Evolutionary conservation across 805 yeast genomes (phyloP), one percentile per base, ranked within the genome.

Genomic region (Blastobotrys robertii): DNA sequence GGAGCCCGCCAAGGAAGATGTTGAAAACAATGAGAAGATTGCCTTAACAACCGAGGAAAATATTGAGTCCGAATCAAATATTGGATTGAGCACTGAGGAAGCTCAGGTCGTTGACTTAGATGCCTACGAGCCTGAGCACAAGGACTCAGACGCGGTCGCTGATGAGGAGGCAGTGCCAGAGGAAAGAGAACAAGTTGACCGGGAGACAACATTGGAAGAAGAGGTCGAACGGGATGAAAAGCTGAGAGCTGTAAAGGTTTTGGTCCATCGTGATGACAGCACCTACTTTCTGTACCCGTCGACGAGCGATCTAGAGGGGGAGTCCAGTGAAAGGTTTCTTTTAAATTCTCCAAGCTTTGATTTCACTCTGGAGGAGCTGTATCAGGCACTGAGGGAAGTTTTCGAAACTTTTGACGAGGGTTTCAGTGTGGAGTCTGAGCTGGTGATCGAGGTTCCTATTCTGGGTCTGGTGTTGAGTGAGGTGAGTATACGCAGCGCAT

Each of bases 381-480:
- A 50, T 34, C 39, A 10, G 8, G 14, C 31, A 4, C 22, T 44
- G 6, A 42, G 54, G 8, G 39, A 45, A n/a, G 44, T 39, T 11
- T 44, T 48, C 8, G 44, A 41, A 14, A 29, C 42, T 5, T 35
- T 41, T 22, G 43, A 42, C 5, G 41, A 28, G 10, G 35, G 39
- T 4, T 43, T 41, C 36, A 34, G 37, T 30, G 25, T 42, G 33
- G 52, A 51, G 11, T 34, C 33, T 19, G 59, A 55, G 49, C 38
- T 54, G 19, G 43, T 49, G 4, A 42, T 56, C 32, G 30, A 41
- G 3, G 44, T 55, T 25, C 43, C 47, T 2, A 54, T 49, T 32
- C 45, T 56, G 14, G 55, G 45, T 2, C 50, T 57, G 10, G 34
- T 12, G 10, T 29, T 57, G 10, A 52, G 55, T 8, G 62, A 56